Evolutionary conservation across 2,329 filamentous ascomycete species (phyloP), one percentile per base, ranked within the genome.

Genomic region (Dothistroma septosporum): DNA sequence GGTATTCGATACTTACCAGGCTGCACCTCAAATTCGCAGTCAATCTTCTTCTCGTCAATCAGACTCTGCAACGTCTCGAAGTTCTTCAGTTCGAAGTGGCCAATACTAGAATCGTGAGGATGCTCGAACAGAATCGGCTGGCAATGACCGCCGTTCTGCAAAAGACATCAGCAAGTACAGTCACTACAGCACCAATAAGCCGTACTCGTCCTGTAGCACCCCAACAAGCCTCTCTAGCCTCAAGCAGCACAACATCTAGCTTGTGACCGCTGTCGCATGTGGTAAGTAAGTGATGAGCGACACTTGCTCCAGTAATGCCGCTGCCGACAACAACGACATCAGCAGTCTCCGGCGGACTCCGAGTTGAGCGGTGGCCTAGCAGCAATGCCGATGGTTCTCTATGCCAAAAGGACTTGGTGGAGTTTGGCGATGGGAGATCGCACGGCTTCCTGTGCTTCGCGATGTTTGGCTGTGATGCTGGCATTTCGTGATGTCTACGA

Each of bases 171-270:
- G 61, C 22, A n/a, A 7, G 24, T 21, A 32, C 4, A 24, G 7
- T 14, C 14, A 8, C 14, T 12, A 14, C 16, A 10, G 7, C 21
- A 19, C 2, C 0, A n/a, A n/a, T n/a, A 19, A n/a, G n/a, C 8
- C 85, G 80, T 70, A 90, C 87, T 70, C 89, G 78, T n/a, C 90
- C 89, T 0, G 89, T 93, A n/a, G 90, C 90, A 19, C 90, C 90
- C 84, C 85, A 92, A 70, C 89, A 92, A 4, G 87, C 88, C 77
- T 92, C 89, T 68, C 90, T 81, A 14, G 90, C 90, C 75, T 93
- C 90, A 5, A 93, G 79, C 78, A 92, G 82, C 6, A 92, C 79
- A 8, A 92, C 82, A n/a, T 76, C 79, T 61, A 81, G 76, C 5
- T 80, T 77, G 44, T 76, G 69, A 61, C 73, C 64, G 64, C 77